Evolutionary conservation across 2,329 filamentous ascomycete species (phyloP).

Genomic region (Talaromyces verruculosus): DNA sequence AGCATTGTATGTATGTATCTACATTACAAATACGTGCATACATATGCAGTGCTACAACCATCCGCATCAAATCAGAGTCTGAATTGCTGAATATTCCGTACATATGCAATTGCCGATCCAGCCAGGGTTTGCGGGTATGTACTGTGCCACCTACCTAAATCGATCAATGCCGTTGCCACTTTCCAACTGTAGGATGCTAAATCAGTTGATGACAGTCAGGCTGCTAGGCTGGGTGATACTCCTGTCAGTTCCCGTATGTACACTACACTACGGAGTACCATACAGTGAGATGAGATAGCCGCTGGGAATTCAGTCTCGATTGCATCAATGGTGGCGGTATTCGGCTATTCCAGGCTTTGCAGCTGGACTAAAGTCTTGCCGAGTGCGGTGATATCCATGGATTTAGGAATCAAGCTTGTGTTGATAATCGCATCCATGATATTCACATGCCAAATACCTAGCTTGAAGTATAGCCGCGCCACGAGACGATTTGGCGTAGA

Average conservation of each 20-base stretch:
- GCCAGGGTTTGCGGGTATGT: not conserved
- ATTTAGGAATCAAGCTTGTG: not conserved
- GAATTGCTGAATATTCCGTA: not conserved
- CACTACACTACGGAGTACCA: not conserved
- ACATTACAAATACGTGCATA: not conserved
- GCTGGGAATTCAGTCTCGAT: not conserved
- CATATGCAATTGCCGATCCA: not conserved
- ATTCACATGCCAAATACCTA: not conserved
- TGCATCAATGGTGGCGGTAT: not conserved
- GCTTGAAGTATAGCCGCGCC: not conserved
- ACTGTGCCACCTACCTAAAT: not conserved
- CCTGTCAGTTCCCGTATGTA: not conserved
- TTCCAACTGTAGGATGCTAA: not conserved
- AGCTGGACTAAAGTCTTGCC: not conserved
- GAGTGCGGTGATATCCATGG: not conserved
- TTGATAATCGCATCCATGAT: not conserved
- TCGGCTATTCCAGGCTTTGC: not conserved
- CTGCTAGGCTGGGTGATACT: not conserved
- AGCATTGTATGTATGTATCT: not conserved
- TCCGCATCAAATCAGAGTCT: not conserved
- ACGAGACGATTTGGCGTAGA: not conserved
- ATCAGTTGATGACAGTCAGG: constrained; percentile 1
- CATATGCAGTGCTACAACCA: constrained; percentile 1
- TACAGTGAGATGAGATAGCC: not conserved
- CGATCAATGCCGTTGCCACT: not conserved